These are phyloP conservation scores for Trichoderma sp. DNA, from an alignment of 2,329 filamentous ascomycete species.

Conservation along the genomic window DNA sequence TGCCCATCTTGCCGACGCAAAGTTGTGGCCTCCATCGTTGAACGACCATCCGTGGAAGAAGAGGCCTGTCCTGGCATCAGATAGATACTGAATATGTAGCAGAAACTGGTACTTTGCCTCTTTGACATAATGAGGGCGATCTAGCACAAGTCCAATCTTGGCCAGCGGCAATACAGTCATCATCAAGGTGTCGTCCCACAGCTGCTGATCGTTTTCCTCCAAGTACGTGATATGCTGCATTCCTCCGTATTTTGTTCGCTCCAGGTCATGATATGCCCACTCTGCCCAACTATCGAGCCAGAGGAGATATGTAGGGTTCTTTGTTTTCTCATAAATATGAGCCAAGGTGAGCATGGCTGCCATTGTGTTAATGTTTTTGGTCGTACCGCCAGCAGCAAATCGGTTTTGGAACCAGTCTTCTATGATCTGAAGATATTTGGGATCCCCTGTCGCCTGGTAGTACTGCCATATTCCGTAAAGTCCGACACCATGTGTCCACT, in stretches of 20 bases:
- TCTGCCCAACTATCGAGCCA: conserved; percentile 15
- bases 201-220: conserved; percentile 9
- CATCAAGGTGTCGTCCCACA: conserved; percentile 16
- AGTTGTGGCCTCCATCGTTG: conserved; percentile 8
- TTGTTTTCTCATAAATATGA: neutral
- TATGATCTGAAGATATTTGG: conserved; percentile 7
- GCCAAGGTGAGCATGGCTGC: conserved; percentile 12
- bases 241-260: conserved; percentile 12
- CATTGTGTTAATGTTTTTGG: conserved; percentile 15
- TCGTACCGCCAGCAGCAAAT: neutral
- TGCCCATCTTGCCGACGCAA: conserved; percentile 2
- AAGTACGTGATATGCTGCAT: conserved; percentile 16
- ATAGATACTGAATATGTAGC: conserved; percentile 8
- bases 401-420: conserved; percentile 1
- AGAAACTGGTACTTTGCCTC: conserved; percentile 9
- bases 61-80: conserved; percentile 2
- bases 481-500: conserved; percentile 13
- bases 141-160: conserved; percentile 8
- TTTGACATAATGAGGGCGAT: conserved; percentile 1
- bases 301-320: neutral
- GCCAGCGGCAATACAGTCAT: conserved; percentile 9
- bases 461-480: conserved; percentile 17
- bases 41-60: conserved; percentile 15
- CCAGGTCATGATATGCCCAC: conserved; percentile 12
- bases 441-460: neutral